A percentile compares a stretch with the other conserved stretches of the same genome.
phyloP scores from a whole-genome alignment of 2,329 filamentous ascomycete species.

The Aspergillus neoniger region DNA sequence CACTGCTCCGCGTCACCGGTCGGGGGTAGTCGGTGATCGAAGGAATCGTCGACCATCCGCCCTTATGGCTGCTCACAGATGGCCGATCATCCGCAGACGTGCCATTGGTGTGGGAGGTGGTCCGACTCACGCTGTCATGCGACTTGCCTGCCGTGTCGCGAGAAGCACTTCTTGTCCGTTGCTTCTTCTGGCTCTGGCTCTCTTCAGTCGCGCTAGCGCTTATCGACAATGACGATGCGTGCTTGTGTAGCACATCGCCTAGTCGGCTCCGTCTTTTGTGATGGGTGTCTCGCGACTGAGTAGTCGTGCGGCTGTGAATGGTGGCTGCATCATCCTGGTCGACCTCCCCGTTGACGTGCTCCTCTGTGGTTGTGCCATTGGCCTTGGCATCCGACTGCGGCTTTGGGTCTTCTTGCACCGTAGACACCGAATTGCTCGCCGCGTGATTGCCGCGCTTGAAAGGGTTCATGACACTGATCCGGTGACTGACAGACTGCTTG shows the following conservation, averaged over 20 bases:
- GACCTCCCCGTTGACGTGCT: conserved; percentile 15
- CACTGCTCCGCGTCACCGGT: conserved; percentile 35
- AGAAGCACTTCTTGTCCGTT: conserved; percentile 31
- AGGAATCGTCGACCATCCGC: conserved; percentile 39
- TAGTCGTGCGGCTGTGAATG: conserved; percentile 41
- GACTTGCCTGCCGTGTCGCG: conserved; percentile 31
- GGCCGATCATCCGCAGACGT: conserved; percentile 22
- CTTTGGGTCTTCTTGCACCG: conserved; percentile 32
- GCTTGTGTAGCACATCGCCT: conserved; percentile 37
- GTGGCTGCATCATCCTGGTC: conserved; percentile 40
- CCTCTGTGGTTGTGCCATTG: conserved; percentile 19
- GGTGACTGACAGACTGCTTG: conserved; percentile 42
- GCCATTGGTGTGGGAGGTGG: conserved; percentile 30
- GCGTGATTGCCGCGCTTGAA: conserved; percentile 45
- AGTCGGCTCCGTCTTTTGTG: conserved; percentile 46
- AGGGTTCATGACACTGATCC: conserved; percentile 47
- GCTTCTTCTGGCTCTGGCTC: conserved; percentile 25
- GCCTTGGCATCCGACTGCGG: conserved; percentile 26
- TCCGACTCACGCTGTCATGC: conserved; percentile 32
- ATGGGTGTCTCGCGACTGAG: conserved; percentile 35
- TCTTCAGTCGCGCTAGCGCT: conserved; percentile 27
- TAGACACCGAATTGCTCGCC: conserved; percentile 39
- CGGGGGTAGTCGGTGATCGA: conserved; percentile 37
- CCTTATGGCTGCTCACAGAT: conserved; percentile 23
- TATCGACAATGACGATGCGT: conserved; percentile 36